phyloP scores from a whole-genome alignment of 2,329 filamentous ascomycete genomes.

The Neopestalotiopsis sp. region DNA sequence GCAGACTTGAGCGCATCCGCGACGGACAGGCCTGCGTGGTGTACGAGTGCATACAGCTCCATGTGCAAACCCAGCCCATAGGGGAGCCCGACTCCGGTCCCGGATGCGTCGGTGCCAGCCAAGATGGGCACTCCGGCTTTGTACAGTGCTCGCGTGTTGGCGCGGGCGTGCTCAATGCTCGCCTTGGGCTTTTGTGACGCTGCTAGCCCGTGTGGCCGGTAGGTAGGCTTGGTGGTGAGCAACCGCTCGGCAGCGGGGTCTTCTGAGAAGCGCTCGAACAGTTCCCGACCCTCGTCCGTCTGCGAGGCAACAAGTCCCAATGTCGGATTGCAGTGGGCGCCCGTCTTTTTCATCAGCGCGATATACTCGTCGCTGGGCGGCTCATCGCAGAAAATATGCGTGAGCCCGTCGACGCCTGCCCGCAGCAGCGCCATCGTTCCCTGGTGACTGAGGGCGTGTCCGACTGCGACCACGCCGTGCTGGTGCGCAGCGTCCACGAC shows the following conservation, averaged over 20 bases:
- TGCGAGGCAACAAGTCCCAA: conserved; percentile 18
- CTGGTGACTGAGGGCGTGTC: conserved; percentile 32
- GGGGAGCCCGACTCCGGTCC: neutral
- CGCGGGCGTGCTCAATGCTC: neutral
- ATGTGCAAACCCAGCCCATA: neutral
- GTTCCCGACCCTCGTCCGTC: neutral
- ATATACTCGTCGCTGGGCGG: conserved; percentile 30
- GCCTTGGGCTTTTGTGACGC: neutral
- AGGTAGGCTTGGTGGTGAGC: neutral
- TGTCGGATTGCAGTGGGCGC: neutral
- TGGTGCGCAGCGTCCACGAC: conserved; percentile 45
- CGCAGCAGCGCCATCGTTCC: conserved; percentile 35
- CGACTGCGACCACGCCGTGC: conserved; percentile 32
- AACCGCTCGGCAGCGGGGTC: neutral
- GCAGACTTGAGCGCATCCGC: neutral
- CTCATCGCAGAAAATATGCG: conserved; percentile 38
- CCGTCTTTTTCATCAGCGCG: conserved; percentile 15
- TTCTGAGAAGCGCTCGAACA: neutral
- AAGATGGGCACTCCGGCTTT: neutral
- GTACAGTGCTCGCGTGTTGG: neutral
- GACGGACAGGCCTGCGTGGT: neutral
- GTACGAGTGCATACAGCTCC: neutral
- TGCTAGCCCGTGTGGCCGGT: neutral
- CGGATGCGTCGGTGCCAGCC: neutral
- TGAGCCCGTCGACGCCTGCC: conserved; percentile 35